These are phyloP conservation scores for Zymoseptoria brevis DNA, from an alignment of 2,329 filamentous ascomycete species.

Conservation along the genomic window DNA sequence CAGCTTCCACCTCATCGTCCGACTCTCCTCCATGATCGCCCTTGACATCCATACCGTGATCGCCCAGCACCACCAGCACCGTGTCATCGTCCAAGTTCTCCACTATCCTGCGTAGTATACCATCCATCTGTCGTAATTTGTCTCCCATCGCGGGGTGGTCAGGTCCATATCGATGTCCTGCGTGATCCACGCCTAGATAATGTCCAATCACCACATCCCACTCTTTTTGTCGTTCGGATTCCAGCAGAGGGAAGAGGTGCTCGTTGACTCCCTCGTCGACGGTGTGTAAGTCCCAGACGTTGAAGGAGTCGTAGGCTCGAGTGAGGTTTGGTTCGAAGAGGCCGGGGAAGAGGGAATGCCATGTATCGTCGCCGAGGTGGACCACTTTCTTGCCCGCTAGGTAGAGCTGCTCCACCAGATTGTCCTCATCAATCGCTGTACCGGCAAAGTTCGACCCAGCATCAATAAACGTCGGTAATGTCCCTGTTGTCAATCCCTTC, in stretches of 20 bases:
- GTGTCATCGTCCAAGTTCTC: constrained; percentile 72
- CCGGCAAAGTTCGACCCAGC: constrained; percentile 92
- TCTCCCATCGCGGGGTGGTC: constrained; percentile 85
- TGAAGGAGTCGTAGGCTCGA: constrained; percentile 89
- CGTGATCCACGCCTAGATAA: constrained; percentile 91
- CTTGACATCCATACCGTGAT: constrained; percentile 96
- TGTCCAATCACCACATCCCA: constrained; percentile 97
- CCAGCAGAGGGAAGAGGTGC: constrained; percentile 77
- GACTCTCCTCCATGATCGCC: constrained; percentile 98
- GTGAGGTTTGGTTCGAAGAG: constrained; percentile 86
- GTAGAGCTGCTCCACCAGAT: constrained; percentile 57
- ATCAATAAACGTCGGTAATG: constrained; percentile 88
- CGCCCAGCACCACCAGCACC: constrained; percentile 91
- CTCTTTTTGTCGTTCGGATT: constrained; percentile 53
- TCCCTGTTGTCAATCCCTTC: constrained; percentile 91
- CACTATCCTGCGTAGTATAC: constrained; percentile 64
- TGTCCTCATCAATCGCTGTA: constrained; percentile 91
- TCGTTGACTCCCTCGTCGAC: constrained; percentile 92
- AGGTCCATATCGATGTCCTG: constrained; percentile 90
- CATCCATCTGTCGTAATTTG: constrained; percentile 88
- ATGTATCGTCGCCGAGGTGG: constrained; percentile 96
- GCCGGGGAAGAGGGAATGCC: constrained; percentile 86
- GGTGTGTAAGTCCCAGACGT: constrained; percentile 95
- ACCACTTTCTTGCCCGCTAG: constrained; percentile 68
- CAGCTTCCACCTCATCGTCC: constrained; percentile 88